Evolutionary conservation across 2,329 filamentous ascomycete species (phyloP).

Genomic region (Fusarium longipes): DNA sequence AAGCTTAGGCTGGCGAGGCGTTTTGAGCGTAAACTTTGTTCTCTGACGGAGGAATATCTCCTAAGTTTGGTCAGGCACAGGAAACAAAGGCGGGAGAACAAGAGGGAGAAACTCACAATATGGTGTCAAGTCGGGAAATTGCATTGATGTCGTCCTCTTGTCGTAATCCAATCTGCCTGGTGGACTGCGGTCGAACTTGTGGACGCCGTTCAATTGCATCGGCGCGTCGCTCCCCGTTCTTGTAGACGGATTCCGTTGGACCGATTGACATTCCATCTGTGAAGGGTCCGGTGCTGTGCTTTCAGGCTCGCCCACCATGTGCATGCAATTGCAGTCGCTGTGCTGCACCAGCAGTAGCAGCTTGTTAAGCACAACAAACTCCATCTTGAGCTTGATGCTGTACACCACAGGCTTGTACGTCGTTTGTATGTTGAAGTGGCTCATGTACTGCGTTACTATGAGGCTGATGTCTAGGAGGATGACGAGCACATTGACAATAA

Average conservation of each 20-base stretch:
- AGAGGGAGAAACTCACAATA: conserved; percentile 7
- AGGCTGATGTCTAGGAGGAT: conserved; percentile 36
- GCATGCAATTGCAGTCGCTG: conserved; percentile 34
- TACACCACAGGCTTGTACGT: conserved; percentile 39
- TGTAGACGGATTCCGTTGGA: neutral
- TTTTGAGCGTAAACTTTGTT: neutral
- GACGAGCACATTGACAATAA: conserved; percentile 35
- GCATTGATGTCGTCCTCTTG: conserved; percentile 5
- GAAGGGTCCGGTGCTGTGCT: neutral
- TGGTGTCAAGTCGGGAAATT: conserved; percentile 15
- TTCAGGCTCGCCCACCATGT: conserved; percentile 18
- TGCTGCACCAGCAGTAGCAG: conserved; percentile 30
- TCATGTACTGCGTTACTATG: conserved; percentile 32
- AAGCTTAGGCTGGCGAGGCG: neutral
- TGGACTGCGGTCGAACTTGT: neutral
- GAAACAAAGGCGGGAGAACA: neutral
- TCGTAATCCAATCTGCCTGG: neutral
- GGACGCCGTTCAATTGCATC: conserved; percentile 11
- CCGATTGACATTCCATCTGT: conserved; percentile 10
- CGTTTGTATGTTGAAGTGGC: conserved; percentile 36
- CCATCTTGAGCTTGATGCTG: conserved; percentile 40
- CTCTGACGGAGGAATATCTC: neutral
- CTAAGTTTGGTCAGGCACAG: neutral
- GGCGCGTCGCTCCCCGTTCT: conserved; percentile 10
- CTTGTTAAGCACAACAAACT: conserved; percentile 36